Base-by-base conservation (phyloP, 768 basidiomycete genomes). In the Cystofilobasidium bisporidii region DNA sequence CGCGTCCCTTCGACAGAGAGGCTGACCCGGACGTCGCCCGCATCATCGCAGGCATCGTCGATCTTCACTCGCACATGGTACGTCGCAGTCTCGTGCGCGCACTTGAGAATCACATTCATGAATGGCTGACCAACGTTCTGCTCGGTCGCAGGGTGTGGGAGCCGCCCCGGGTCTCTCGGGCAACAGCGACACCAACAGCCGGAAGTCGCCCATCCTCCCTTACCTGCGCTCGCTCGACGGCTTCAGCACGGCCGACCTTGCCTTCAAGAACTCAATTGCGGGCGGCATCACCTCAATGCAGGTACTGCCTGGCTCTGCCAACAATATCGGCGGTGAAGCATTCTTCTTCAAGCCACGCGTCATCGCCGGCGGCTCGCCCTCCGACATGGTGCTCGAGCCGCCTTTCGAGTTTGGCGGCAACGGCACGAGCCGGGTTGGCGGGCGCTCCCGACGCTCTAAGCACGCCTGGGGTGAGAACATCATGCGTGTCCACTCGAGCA, bases 241-340 rank as follows among this genome's bases (percentile, higher is more conserved):
- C 17, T 32, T 69, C 62, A 64, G 41, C 61, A 58, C 55, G 0
- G 30, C 58, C 32, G 67, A 69, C 58, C 53, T n/a, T 17, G 36
- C 67, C 0, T 86, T 86, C 75, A 79, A 80, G 65, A 80, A 89
- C n/a, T 83, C 88, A 2, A 85, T 91, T 62, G 82, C 91, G 5
- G 91, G 91, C 14, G 93, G 91, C 18, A 86, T 94, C 40, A 94
- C 93, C 0, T 87, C 90, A 3, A 85, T 83, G 20, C 87, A 89
- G 72, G 80, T 93, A 48, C 78, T 92, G 12, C 59, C 60, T 12
- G 61, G 63, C 22, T 56, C 22, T 3, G 69, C 61, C 11, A 65
- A 72, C 36, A 72, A 72, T 45, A 78, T 78, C 61, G 91, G 87
- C 60, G 88, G 88, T 24, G 87, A 88, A 72, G 86, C 87, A 0